Base-by-base conservation (phyloP, 2,329 filamentous ascomycete genomes). In the Epicoccum nigrum region DNA sequence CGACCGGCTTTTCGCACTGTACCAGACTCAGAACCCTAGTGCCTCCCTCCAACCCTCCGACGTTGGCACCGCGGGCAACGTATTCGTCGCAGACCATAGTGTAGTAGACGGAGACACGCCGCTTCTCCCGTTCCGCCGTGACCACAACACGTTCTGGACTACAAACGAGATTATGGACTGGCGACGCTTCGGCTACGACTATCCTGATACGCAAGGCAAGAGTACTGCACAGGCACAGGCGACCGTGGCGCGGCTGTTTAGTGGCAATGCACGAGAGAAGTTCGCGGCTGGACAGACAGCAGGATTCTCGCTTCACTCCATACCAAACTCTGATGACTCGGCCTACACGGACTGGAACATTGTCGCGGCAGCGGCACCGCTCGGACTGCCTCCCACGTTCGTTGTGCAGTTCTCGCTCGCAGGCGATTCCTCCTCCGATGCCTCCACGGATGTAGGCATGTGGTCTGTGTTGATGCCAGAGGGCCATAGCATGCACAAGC, bases 21-120 rank as follows among this genome's bases (percentile, higher is more conserved):
- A 88, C 86, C 89, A 92, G 74, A 77, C 81, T 1, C 72, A 92
- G 5, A 81, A 93, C 55, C 88, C 88, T 0, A 75, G 83, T n/a
- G 80, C 79, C 7, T 91, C 84, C 74, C 80, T 91, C 9, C 73
- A 79, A 19, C 79, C 86, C 0, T 53, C 54, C 4, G 54, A 43
- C 8, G 68, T 75, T 11, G 51, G 46, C n/a, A 49, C 39, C 2
- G 47, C 33, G 7, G 59, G 61, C 5, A 73, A 65, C n/a, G 64
- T 69, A 1, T 67, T 64, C 17, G 81, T 84, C 46, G 62, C 76
- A 7, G 51, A 63, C 27, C 35, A 51, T 19, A 51, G 55, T 8
- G 37, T 20, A 0, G 79, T 86, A 54, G 78, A 83, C 55, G 75
- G 78, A 0, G 74, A 77, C 30, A 68, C 62, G 1, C 42, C 44